Percentiles rank a stretch among this genome's conserved stretches.
Conservation (phyloP, 2,329 filamentous ascomycete genomes). For the Trichoderma asperellum region DNA sequence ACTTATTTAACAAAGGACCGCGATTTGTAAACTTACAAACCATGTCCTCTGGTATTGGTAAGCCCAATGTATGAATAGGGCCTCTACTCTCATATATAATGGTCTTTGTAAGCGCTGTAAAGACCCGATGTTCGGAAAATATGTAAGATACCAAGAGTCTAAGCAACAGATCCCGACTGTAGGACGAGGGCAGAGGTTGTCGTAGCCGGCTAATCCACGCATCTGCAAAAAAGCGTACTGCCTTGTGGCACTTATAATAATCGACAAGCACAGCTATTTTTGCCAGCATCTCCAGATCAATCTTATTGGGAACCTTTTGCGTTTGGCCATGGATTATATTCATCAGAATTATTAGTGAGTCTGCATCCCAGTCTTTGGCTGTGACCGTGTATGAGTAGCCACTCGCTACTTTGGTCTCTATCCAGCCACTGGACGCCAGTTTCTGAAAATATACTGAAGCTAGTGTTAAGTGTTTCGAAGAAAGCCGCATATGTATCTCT, state of each 20-base stretch:
- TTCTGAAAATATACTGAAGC: slow-evolving; percentile 37
- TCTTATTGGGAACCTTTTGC: slow-evolving; percentile 42
- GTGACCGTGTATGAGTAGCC: slow-evolving; percentile 13
- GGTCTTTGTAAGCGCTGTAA: neutral
- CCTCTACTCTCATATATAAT: neutral
- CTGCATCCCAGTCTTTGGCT: slow-evolving; percentile 37
- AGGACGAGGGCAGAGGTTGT: neutral
- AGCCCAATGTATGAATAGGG: neutral
- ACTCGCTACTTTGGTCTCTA: slow-evolving; percentile 11
- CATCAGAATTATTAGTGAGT: slow-evolving; percentile 47
- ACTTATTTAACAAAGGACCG: too few relatives aligned
- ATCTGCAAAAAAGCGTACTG: slow-evolving; percentile 44
- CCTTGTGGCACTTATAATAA: slow-evolving; percentile 48
- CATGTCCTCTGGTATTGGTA: neutral
- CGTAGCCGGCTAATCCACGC: neutral
- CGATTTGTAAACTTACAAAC: neutral
- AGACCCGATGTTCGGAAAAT: neutral
- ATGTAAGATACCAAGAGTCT: neutral
- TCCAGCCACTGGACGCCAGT: slow-evolving; percentile 27
- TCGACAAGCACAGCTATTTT: slow-evolving; percentile 50
- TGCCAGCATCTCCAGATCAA: slow-evolving; percentile 47
- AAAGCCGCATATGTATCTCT: slow-evolving; percentile 33
- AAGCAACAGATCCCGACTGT: neutral
- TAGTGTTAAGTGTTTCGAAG: slow-evolving; percentile 43
- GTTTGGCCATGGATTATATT: slow-evolving; percentile 50